These are phyloP conservation scores for Venturia aucupariae DNA, from an alignment of 2,329 filamentous ascomycete species.

Conservation along the genomic window DNA sequence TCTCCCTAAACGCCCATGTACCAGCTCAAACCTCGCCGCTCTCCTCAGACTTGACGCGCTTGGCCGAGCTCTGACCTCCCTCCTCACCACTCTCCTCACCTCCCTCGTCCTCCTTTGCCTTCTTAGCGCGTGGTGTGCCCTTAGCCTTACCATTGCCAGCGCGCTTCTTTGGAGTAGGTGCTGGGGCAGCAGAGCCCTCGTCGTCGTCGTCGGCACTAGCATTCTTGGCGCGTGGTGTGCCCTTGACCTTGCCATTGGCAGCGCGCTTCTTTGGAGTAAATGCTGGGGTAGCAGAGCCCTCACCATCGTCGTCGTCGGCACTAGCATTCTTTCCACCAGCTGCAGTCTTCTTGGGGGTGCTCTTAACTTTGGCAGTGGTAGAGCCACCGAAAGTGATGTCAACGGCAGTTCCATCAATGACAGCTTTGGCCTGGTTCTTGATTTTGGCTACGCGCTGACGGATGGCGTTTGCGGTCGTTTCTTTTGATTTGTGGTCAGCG, in stretches of 20 bases:
- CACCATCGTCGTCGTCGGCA: background rate
- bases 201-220: background rate
- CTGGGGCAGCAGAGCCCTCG: background rate
- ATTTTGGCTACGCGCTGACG: slow-evolving; percentile 9
- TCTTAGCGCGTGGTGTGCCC: background rate
- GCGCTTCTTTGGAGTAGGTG: background rate
- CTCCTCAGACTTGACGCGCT: background rate
- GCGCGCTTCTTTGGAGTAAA: background rate
- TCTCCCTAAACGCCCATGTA: background rate
- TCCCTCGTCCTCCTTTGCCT: background rate
- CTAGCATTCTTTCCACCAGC: background rate
- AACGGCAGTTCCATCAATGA: background rate
- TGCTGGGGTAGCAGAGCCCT: background rate
- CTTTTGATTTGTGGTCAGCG: background rate
- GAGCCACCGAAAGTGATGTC: background rate
- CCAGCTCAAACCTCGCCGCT: background rate
- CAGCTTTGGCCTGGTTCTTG: slow-evolving; percentile 8
- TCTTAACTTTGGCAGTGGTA: background rate
- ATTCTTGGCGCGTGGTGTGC: background rate
- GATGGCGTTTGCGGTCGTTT: slow-evolving; percentile 6
- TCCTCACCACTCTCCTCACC: background rate
- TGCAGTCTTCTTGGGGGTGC: background rate
- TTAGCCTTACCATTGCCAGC: background rate
- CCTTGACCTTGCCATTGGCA: background rate
- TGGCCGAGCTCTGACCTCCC: background rate